Conservation (phyloP, 148 eudicot species). For the Persicaria maculosa region DNA sequence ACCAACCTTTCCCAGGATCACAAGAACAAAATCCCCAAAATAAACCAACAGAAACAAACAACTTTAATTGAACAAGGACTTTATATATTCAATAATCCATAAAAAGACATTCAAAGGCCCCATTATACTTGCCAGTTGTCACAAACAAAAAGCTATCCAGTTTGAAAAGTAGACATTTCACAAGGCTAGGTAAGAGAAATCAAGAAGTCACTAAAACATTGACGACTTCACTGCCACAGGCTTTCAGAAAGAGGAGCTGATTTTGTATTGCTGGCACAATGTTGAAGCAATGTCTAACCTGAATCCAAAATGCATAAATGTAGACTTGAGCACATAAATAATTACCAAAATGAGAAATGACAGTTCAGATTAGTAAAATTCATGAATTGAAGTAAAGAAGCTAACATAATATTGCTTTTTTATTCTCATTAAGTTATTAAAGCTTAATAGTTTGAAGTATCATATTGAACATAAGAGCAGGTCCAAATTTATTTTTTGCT, state of each 20-base stretch:
- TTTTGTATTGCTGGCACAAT: constrained; percentile 45
- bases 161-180: too few relatives aligned
- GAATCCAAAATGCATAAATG: constrained; percentile 16
- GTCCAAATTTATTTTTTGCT: background rate
- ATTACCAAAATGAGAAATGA: background rate
- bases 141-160: too few relatives aligned
- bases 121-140: too few relatives aligned
- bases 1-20: too few relatives aligned
- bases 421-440: background rate
- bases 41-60: too few relatives aligned
- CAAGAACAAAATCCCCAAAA: too few relatives aligned
- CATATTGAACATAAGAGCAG: background rate
- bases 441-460: background rate
- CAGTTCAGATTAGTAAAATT: background rate
- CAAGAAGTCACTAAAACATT: constrained; percentile 65
- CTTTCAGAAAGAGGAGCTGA: constrained; percentile 19
- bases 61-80: too few relatives aligned
- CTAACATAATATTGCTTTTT: background rate
- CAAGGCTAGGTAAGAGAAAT: too few relatives aligned
- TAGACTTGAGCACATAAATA: background rate
- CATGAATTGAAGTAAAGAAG: background rate
- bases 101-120: too few relatives aligned
- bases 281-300: constrained; percentile 74
- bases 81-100: too few relatives aligned
- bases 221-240: constrained; percentile 22